Percentiles rank a stretch among this genome's conserved stretches.
phyloP scores from a whole-genome alignment of 805 yeast genomes.

The Yamadazyma insecticola region DNA sequence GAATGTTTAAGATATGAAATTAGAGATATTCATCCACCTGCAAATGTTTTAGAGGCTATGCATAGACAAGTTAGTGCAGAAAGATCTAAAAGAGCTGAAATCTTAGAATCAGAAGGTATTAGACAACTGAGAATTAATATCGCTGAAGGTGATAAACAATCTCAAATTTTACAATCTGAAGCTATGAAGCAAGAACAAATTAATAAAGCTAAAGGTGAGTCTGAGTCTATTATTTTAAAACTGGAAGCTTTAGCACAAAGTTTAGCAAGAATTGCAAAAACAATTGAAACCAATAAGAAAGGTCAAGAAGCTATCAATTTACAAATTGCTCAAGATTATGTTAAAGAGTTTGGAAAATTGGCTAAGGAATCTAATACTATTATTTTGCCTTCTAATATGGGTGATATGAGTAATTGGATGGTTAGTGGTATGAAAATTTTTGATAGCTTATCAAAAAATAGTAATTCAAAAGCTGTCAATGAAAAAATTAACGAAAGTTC shows the following conservation, averaged over 20 bases:
- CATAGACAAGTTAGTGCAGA: conserved; percentile 88
- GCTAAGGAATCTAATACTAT: conserved; percentile 81
- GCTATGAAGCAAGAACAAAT: conserved; percentile 58
- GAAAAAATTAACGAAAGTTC: too few relatives aligned
- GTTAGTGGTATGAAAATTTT: conserved; percentile 75
- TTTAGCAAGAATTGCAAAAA: conserved; percentile 56
- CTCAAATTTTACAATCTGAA: conserved; percentile 71
- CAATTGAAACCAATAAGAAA: conserved; percentile 63
- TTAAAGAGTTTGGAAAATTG: conserved; percentile 73
- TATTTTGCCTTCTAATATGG: conserved; percentile 70
- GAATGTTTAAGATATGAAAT: conserved; percentile 80
- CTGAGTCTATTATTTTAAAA: conserved; percentile 59
- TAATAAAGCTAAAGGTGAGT: conserved; percentile 70
- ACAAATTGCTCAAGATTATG: conserved; percentile 80
- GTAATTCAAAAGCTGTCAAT: too few relatives aligned
- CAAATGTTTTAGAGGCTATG: conserved; percentile 83
- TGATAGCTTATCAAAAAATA: too few relatives aligned
- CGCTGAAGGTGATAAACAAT: conserved; percentile 76
- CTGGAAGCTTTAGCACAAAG: conserved; percentile 76
- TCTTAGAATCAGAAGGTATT: conserved; percentile 80
- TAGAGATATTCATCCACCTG: conserved; percentile 85
- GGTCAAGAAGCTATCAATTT: conserved; percentile 73
- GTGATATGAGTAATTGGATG: conserved; percentile 69
- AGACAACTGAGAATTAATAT: conserved; percentile 75
- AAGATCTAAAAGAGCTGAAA: conserved; percentile 82